These are phyloP conservation scores for Drechslera avenae DNA, from an alignment of 2,329 filamentous ascomycete genomes.

Conservation along the genomic window DNA sequence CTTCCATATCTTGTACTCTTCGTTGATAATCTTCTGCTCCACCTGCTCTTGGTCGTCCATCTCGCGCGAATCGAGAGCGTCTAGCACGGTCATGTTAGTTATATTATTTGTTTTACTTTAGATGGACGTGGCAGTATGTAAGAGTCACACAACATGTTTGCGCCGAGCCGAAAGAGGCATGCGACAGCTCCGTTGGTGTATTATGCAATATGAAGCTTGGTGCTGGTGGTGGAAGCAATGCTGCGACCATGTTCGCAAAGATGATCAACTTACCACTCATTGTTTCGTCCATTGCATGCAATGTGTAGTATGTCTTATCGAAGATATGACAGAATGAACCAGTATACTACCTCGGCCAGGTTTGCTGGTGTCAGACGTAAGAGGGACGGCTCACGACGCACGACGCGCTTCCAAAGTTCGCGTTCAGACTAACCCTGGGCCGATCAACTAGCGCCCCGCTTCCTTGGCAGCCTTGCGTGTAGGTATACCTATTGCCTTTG, in stretches of 20 bases:
- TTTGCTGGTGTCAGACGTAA: slow-evolving; percentile 6
- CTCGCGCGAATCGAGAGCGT: slow-evolving; percentile 48
- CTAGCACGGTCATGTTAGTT: slow-evolving; percentile 35
- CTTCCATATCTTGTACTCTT: slow-evolving; percentile 99
- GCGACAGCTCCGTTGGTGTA: slow-evolving; percentile 1
- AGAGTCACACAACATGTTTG: not conserved
- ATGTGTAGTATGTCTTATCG: not conserved
- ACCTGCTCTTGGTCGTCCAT: slow-evolving; percentile 73
- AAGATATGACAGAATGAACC: not conserved
- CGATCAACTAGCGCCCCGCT: slow-evolving; percentile 14
- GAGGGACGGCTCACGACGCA: slow-evolving; percentile 9
- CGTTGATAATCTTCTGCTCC: slow-evolving; percentile 90
- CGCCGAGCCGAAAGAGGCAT: not conserved
- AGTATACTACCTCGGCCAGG: not conserved
- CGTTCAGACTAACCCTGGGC: slow-evolving; percentile 17
- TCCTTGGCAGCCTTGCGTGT: slow-evolving; percentile 22
- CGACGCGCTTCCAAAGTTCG: slow-evolving; percentile 25
- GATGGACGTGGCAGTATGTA: too few relatives aligned
- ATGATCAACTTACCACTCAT: slow-evolving; percentile 43
- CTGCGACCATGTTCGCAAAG: not conserved
- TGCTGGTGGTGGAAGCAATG: not conserved
- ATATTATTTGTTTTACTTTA: not conserved
- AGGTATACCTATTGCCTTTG: slow-evolving; percentile 27
- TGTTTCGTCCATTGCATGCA: slow-evolving; percentile 42
- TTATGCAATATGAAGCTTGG: not conserved